Percentiles rank a stretch among this genome's conserved stretches.
These are phyloP conservation scores for Chrysochromulina parva DNA, from an alignment of 78 protist species.

Conservation along the genomic window DNA sequence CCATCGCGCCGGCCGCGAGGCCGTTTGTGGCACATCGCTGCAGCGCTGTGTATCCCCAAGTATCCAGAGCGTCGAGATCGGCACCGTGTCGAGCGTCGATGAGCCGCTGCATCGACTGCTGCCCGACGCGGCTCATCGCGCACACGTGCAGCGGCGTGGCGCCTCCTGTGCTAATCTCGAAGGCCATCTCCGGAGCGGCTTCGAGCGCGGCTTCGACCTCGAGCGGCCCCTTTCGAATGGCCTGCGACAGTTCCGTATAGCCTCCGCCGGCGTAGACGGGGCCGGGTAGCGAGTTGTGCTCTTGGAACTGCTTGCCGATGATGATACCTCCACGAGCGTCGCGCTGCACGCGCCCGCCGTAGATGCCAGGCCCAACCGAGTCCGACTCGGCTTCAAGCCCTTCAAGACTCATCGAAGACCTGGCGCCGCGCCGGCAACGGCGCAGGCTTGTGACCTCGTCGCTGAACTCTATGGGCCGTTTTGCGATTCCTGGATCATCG, in stretches of 20 bases:
- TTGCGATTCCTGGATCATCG: no score
- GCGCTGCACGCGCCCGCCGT: slow-evolving; percentile 35
- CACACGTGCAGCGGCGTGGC: slow-evolving; percentile 44
- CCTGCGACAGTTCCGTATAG: slow-evolving; percentile 26
- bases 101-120: slow-evolving; percentile 5
- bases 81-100: slow-evolving; percentile 1
- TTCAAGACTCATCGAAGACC: not conserved
- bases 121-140: slow-evolving; percentile 26
- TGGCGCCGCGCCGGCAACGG: no score
- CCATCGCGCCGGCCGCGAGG: not conserved
- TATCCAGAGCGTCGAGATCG: not conserved
- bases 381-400: slow-evolving; percentile 1
- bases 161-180: slow-evolving; percentile 44
- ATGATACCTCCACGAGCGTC: not conserved
- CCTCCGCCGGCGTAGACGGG: slow-evolving; percentile 48
- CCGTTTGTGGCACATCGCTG: not conserved
- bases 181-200: not conserved
- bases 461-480: no score
- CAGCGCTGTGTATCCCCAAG: slow-evolving; percentile 1
- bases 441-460: no score
- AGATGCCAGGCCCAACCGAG: slow-evolving; percentile 11
- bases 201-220: not conserved
- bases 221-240: not conserved
- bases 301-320: slow-evolving; percentile 35
- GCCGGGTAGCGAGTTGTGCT: slow-evolving; percentile 44